Base-by-base conservation (phyloP, 192 early-diverging fungal species). In the Coemansia sp. region DNA sequence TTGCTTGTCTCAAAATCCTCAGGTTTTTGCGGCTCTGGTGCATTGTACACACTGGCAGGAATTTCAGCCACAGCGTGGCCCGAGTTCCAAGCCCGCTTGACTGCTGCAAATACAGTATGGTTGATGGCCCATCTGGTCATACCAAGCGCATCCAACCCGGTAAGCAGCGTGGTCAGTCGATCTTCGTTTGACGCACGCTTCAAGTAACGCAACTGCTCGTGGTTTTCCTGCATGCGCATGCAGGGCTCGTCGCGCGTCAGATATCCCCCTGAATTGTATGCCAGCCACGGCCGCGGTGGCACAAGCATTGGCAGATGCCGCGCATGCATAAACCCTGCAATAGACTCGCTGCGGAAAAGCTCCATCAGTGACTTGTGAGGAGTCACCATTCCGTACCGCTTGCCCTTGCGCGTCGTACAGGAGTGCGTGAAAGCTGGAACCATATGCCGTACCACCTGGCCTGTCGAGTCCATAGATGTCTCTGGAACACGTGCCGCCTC, bases 281-380 rank as follows among this genome's bases (percentile, higher is more conserved):
- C 87, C 36, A 97, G 70, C 96, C 96, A 98, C 8, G 94, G 94
- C 0, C 88, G 88, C 57, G 96, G 96, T 27, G 87, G 88, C 10
- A 98, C 90, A 23, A 98, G 68, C 96, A 98, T 98, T 23, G 96
- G 96, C 21, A 98, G 78, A n/a, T 90, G 75, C 29, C 90, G 87
- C 1, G 94, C 90, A 46, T 87, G 86, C 14, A 94, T 71, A 9
- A 81, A 79, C 21, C 82, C 84, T 10, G 82, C 75, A 20, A 91
- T 67, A 17, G 86, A 81, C 33, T 89, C 85, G 21, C 60, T 70
- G 25, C 86, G 74, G 20, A 96, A 76, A 54, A 92, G 71, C 59
- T 94, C 88, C 5, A 87, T 79, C 51, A 96, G 85, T 10, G 76
- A 74, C 56, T 74, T 84, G 66, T 92, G 85, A n/a, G 88, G 75